These are phyloP conservation scores for Ophiocordyceps australis DNA, from an alignment of 2,329 filamentous ascomycete species.

Conservation along the genomic window DNA sequence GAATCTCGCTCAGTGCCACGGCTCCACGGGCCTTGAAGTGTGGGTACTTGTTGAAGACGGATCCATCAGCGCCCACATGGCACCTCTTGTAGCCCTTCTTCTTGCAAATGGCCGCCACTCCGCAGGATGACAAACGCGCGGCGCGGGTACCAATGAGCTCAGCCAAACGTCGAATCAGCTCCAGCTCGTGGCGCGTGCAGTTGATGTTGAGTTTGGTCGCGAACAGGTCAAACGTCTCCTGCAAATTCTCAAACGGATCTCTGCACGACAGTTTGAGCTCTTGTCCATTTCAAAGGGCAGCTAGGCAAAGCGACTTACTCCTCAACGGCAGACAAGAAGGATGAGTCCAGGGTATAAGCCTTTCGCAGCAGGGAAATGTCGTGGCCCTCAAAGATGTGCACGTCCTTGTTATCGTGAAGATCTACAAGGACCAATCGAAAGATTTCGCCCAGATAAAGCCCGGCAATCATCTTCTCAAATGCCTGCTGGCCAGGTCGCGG, in stretches of 20 bases:
- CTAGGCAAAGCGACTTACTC: slow-evolving; percentile 35
- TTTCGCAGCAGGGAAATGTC: slow-evolving; percentile 67
- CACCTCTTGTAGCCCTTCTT: slow-evolving; percentile 82
- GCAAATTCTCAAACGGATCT: slow-evolving; percentile 89
- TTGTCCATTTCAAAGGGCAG: background rate
- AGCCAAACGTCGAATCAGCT: slow-evolving; percentile 73
- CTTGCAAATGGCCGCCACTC: slow-evolving; percentile 88
- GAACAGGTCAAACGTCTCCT: slow-evolving; percentile 75
- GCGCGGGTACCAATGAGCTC: slow-evolving; percentile 92
- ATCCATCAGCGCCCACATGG: slow-evolving; percentile 93
- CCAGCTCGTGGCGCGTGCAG: slow-evolving; percentile 61
- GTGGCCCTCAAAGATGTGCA: slow-evolving; percentile 67
- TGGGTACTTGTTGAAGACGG: slow-evolving; percentile 98
- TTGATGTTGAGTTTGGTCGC: slow-evolving; percentile 54
- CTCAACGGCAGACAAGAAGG: slow-evolving; percentile 84
- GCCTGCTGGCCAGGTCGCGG: slow-evolving; percentile 86
- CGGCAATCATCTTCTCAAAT: slow-evolving; percentile 97
- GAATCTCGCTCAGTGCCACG: slow-evolving; percentile 77
- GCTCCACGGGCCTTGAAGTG: slow-evolving; percentile 92
- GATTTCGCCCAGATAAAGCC: slow-evolving; percentile 85
- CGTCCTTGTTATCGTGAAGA: slow-evolving; percentile 59
- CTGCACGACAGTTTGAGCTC: slow-evolving; percentile 21
- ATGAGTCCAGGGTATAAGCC: slow-evolving; percentile 79
- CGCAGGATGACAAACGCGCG: slow-evolving; percentile 82
- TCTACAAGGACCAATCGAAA: slow-evolving; percentile 80